Evolutionary conservation across 257 asterid genomes (phyloP).

Genomic region (Forsythia suspensa): DNA sequence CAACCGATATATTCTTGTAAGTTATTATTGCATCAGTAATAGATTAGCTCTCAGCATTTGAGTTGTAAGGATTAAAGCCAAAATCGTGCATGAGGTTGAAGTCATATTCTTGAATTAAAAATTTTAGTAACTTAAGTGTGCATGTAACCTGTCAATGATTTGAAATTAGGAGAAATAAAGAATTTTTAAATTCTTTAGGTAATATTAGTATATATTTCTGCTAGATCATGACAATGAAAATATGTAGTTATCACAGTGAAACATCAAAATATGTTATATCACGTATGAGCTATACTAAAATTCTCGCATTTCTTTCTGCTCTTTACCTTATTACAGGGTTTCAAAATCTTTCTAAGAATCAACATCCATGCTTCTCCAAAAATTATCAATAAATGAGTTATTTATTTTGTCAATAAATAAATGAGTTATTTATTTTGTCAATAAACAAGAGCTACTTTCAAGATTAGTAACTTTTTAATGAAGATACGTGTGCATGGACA

Average conservation of each 20-base stretch:
- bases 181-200: neutral
- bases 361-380: neutral
- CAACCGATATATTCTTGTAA: neutral
- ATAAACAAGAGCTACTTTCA: neutral
- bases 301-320: neutral
- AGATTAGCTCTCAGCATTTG: neutral
- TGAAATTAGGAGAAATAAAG: neutral
- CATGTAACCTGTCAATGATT: neutral
- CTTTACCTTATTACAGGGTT: neutral
- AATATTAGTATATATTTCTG: neutral
- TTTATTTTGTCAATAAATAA: no score
- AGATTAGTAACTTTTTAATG: neutral
- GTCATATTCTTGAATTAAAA: neutral
- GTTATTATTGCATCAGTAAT: neutral
- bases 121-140: neutral
- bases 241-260: neutral
- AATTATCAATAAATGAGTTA: no score
- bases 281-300: neutral
- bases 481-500: neutral
- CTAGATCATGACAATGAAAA: neutral
- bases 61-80: neutral
- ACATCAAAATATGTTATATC: neutral
- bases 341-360: neutral
- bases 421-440: neutral
- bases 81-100: neutral